Percentiles rank a stretch among this genome's conserved stretches.
These are phyloP conservation scores for Ajuga reptans DNA, from an alignment of 305 asterid species.

Conservation along the genomic window DNA sequence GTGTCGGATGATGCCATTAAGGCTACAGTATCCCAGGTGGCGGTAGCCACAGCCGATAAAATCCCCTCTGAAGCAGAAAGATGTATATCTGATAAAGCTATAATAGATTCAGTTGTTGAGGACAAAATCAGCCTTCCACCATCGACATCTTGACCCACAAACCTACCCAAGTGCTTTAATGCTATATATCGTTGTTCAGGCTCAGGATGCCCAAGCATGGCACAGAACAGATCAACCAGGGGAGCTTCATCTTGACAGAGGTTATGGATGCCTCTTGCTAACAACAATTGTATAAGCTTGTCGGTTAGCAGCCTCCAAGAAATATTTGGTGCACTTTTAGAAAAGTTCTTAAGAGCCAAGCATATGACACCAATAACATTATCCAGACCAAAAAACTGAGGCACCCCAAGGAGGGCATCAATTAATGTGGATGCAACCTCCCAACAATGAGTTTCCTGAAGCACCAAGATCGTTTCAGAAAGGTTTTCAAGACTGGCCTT, in stretches of 20 bases:
- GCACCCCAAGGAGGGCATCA: constrained; percentile 56
- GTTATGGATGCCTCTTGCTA: constrained; percentile 51
- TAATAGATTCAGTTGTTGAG: constrained; percentile 29
- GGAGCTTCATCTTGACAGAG: constrained; percentile 47
- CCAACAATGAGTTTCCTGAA: constrained; percentile 75
- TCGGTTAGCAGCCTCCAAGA: constrained; percentile 74
- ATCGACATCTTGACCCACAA: constrained; percentile 53
- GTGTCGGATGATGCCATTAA: constrained; percentile 71
- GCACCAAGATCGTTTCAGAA: constrained; percentile 48
- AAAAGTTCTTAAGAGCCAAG: constrained; percentile 49
- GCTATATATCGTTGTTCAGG: constrained; percentile 93
- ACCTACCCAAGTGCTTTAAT: constrained; percentile 68
- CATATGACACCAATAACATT: constrained; percentile 45
- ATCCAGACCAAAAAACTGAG: constrained; percentile 51
- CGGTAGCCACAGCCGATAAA: constrained; percentile 52
- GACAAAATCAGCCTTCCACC: constrained; percentile 38
- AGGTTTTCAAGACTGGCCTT: constrained; percentile 56
- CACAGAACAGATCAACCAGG: constrained; percentile 55
- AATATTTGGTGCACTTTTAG: constrained; percentile 68
- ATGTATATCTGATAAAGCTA: constrained; percentile 31
- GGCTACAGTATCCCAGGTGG: constrained; percentile 79
- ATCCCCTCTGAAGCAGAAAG: constrained; percentile 41
- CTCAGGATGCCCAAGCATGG: constrained; percentile 80
- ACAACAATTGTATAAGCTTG: constrained; percentile 52
- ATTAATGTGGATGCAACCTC: constrained; percentile 75